Conservation (phyloP, 495 filamentous ascomycete species). For the Bombardia bombarda region DNA sequence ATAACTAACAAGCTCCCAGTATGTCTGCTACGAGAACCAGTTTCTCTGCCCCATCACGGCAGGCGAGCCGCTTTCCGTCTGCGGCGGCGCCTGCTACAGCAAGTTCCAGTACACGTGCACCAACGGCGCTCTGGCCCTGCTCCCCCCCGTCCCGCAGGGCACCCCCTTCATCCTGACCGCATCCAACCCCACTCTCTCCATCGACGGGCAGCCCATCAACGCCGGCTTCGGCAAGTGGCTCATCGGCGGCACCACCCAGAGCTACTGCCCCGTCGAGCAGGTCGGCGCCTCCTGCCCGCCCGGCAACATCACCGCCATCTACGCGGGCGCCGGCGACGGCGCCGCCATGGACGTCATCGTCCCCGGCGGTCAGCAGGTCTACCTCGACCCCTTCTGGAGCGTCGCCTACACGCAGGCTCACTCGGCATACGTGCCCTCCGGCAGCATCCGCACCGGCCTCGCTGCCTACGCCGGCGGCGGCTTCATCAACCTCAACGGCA, state of each 20-base stretch:
- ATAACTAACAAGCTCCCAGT: conserved; percentile 9
- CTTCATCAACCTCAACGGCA: conserved; percentile 26
- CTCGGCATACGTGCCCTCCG: conserved; percentile 47
- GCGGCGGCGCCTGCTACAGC: conserved; percentile 27
- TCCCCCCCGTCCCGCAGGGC: conserved; percentile 24
- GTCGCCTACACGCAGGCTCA: conserved; percentile 55
- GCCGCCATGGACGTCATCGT: conserved; percentile 38
- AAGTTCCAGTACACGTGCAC: conserved; percentile 34
- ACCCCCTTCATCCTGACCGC: conserved; percentile 31
- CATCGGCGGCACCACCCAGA: conserved; percentile 36
- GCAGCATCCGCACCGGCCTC: conserved; percentile 38
- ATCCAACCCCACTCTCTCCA: conserved; percentile 29
- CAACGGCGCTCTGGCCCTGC: conserved; percentile 20
- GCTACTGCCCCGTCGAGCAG: conserved; percentile 22
- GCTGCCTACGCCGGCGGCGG: conserved; percentile 25
- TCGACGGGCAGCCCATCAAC: conserved; percentile 36
- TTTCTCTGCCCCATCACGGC: conserved; percentile 24
- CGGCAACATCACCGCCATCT: conserved; percentile 20
- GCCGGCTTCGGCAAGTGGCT: conserved; percentile 24
- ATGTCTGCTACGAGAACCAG: conserved; percentile 23
- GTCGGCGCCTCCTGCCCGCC: conserved; percentile 19
- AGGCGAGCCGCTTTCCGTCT: conserved; percentile 21
- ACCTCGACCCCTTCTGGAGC: conserved; percentile 47
- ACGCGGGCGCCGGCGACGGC: conserved; percentile 7
- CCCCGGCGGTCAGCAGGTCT: conserved; percentile 59